phyloP scores from a whole-genome alignment of 2,329 filamentous ascomycete genomes.

The Endocalyx cinctus region DNA sequence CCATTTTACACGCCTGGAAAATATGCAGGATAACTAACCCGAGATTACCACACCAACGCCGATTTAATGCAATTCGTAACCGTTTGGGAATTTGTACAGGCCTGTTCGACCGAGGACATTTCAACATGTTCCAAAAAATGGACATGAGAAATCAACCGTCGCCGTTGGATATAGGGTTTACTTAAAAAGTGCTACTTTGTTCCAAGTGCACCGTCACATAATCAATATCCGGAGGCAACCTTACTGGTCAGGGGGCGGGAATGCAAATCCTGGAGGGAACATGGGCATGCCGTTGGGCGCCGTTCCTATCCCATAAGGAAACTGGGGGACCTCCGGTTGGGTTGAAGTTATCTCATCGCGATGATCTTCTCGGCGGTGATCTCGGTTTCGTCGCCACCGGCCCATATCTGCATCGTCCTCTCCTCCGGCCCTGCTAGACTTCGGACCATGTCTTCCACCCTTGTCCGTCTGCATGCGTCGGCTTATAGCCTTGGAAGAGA shows the following conservation, averaged over 20 bases:
- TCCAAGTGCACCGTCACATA: too few species aligned
- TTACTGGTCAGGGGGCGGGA: conserved; percentile 28
- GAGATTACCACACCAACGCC: too few species aligned
- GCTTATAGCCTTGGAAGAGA: conserved; percentile 84
- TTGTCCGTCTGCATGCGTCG: conserved; percentile 66
- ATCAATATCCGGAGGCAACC: too few species aligned
- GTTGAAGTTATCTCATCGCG: conserved; percentile 18
- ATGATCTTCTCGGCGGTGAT: conserved; percentile 23
- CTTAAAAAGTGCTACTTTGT: too few species aligned
- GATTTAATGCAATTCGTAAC: too few species aligned
- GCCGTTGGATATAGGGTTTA: too few species aligned
- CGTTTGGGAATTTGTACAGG: too few species aligned
- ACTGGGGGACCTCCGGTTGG: conserved; percentile 25
- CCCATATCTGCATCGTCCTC: conserved; percentile 23
- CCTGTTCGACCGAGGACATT: too few species aligned
- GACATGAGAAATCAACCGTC: too few species aligned
- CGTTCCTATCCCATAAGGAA: conserved; percentile 40
- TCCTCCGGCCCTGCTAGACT: conserved; percentile 47
- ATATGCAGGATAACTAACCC: too few species aligned
- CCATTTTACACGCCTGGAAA: too few species aligned
- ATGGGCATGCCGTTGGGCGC: conserved; percentile 46
- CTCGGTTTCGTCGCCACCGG: conserved; percentile 24
- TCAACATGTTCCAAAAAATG: too few species aligned
- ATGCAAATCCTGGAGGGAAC: conserved; percentile 41
- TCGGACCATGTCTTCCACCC: conserved; percentile 59